Evolutionary conservation across 2,329 filamentous ascomycete genomes (phyloP).

Genomic region (Alternaria sp.): DNA sequence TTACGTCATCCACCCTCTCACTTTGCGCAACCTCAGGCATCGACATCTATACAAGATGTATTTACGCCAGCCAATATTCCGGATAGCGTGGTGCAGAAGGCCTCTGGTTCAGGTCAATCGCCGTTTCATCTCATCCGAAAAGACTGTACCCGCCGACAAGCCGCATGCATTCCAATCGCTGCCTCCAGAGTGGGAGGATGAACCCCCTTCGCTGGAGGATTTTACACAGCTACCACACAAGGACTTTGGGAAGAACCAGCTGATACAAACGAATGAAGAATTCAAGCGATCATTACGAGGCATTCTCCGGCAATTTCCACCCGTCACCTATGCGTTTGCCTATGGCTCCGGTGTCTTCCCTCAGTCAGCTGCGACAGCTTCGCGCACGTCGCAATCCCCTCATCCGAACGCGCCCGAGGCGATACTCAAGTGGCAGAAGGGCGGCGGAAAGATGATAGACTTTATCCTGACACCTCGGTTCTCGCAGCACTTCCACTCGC

Average conservation of each 20-base stretch:
- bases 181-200: slow-evolving; percentile 75
- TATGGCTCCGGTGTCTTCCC: slow-evolving; percentile 98
- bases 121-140: slow-evolving; percentile 39
- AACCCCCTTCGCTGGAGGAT: slow-evolving; percentile 73
- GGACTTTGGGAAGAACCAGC: slow-evolving; percentile 93
- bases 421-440: slow-evolving; percentile 84
- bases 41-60: slow-evolving; percentile 40
- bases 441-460: slow-evolving; percentile 95
- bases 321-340: slow-evolving; percentile 95
- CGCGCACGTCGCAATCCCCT: slow-evolving; percentile 67
- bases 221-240: slow-evolving; percentile 80
- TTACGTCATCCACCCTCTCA: slow-evolving; percentile 36
- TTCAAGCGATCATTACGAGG: slow-evolving; percentile 90
- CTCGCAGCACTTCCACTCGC: slow-evolving; percentile 94
- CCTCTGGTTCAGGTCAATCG: slow-evolving; percentile 34
- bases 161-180: slow-evolving; percentile 43
- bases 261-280: slow-evolving; percentile 91
- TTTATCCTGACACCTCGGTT: slow-evolving; percentile 97
- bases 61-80: slow-evolving; percentile 40
- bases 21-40: slow-evolving; percentile 34
- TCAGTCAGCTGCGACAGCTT: slow-evolving; percentile 66
- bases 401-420: slow-evolving; percentile 85
- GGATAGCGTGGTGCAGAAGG: slow-evolving; percentile 40
- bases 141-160: slow-evolving; percentile 28
- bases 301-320: slow-evolving; percentile 92